Evolutionary conservation across 148 eudicot species (phyloP).

Genomic region (Chenopodium berlandieri): DNA sequence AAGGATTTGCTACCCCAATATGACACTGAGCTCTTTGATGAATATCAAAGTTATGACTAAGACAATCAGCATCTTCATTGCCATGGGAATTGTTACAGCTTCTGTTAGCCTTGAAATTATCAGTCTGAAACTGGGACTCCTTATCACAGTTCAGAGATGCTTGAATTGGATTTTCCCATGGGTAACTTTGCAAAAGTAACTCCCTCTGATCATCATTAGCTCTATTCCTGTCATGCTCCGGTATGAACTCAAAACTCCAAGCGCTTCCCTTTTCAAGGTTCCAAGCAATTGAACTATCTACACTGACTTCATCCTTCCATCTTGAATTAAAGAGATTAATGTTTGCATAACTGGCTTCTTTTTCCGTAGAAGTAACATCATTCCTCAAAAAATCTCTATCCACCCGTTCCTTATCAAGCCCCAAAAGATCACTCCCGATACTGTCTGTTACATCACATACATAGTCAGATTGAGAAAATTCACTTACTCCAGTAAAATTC

Average conservation of each 20-base stretch:
- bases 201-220: slow-evolving; percentile 19
- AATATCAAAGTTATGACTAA: slow-evolving; percentile 18
- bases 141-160: slow-evolving; percentile 31
- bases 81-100: slow-evolving; percentile 27
- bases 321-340: slow-evolving; percentile 14
- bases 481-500: slow-evolving; percentile 23
- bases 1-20: slow-evolving; percentile 26
- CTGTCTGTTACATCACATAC: slow-evolving; percentile 2
- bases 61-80: slow-evolving; percentile 33
- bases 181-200: slow-evolving; percentile 38
- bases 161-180: slow-evolving; percentile 32
- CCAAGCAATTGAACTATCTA: slow-evolving; percentile 25
- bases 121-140: slow-evolving; percentile 32
- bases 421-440: slow-evolving; percentile 15
- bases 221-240: slow-evolving; percentile 17
- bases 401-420: slow-evolving; percentile 20
- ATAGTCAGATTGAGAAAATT: slow-evolving; percentile 21
- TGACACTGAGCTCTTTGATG: slow-evolving; percentile 23
- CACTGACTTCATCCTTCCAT: slow-evolving; percentile 31
- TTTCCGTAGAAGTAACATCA: slow-evolving; percentile 18
- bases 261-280: slow-evolving; percentile 18
- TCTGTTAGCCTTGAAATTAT: slow-evolving; percentile 25
- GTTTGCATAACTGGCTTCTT: slow-evolving; percentile 14
- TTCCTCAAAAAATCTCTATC: slow-evolving; percentile 24
- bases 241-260: slow-evolving; percentile 22